Percentiles rank a stretch among this genome's conserved stretches.
Conservation (phyloP, 2,329 filamentous ascomycete genomes). For the Colletotrichum sidae region DNA sequence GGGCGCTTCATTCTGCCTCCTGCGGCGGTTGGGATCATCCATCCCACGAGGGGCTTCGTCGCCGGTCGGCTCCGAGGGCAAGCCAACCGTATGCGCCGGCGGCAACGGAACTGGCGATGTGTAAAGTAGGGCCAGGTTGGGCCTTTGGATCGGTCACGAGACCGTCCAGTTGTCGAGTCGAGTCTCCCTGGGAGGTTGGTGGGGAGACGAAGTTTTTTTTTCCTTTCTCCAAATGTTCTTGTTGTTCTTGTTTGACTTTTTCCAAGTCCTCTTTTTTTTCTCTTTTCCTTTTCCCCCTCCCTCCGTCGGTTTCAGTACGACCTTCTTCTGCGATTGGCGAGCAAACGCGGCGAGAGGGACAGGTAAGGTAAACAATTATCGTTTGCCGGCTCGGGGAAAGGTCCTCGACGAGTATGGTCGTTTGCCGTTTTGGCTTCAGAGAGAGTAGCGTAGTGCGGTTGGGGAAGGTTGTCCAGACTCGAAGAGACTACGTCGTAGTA, state of each 20-base stretch:
- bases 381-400: not conserved
- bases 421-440: not conserved
- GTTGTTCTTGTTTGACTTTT: not conserved
- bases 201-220: conserved; percentile 6
- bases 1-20: conserved; percentile 80
- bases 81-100: conserved; percentile 73
- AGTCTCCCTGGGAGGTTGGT: conserved; percentile 7
- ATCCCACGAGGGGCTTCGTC: conserved; percentile 72
- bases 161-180: conserved; percentile 38
- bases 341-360: conserved; percentile 11
- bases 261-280: not conserved
- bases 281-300: not conserved
- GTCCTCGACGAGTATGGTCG: not conserved
- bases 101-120: conserved; percentile 72
- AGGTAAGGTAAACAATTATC: not conserved
- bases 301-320: not conserved
- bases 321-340: not conserved
- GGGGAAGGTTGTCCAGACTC: conserved; percentile 2
- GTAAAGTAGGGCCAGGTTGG: conserved; percentile 74
- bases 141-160: conserved; percentile 47
- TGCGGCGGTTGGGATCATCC: conserved; percentile 80
- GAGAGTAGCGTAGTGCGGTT: conserved; percentile 12
- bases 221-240: not conserved
- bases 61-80: conserved; percentile 65
- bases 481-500: not conserved